Evolutionary conservation across 441 rosid genomes (phyloP).

Genomic region (Populus hybrid): DNA sequence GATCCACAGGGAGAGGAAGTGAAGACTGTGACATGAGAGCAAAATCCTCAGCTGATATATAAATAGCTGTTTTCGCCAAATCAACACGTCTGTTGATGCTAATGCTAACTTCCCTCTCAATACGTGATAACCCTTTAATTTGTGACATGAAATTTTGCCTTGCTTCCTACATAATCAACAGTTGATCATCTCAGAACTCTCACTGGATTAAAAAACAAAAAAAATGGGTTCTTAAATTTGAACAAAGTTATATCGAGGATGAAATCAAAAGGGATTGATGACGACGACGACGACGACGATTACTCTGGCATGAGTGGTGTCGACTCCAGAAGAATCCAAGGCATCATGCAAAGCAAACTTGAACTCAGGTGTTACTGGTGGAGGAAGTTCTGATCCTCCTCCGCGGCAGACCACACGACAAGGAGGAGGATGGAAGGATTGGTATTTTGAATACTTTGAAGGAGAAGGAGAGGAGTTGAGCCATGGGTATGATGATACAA

Average conservation of each 20-base stretch:
- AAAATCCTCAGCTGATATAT: constrained; percentile 68
- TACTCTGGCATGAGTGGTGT: constrained; percentile 53
- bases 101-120: constrained; percentile 60
- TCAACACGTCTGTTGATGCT: constrained; percentile 54
- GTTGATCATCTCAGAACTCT: neutral
- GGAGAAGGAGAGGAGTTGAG: neutral
- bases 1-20: too few species aligned
- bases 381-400: neutral
- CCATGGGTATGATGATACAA: neutral
- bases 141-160: constrained; percentile 42
- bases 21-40: constrained; percentile 36
- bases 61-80: constrained; percentile 52
- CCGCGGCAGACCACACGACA: neutral
- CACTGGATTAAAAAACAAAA: neutral
- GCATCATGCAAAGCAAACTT: constrained; percentile 45
- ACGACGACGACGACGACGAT: neutral
- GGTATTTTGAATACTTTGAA: neutral
- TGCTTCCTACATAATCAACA: constrained; percentile 42
- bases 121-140: constrained; percentile 36
- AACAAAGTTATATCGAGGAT: neutral
- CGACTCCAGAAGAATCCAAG: constrained; percentile 44
- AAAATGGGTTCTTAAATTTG: neutral
- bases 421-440: neutral
- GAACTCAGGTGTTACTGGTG: neutral
- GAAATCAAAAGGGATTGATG: neutral